Evolutionary conservation across 108 stramenopile genomes (phyloP).

Genomic region (Cyclotella atomus): DNA sequence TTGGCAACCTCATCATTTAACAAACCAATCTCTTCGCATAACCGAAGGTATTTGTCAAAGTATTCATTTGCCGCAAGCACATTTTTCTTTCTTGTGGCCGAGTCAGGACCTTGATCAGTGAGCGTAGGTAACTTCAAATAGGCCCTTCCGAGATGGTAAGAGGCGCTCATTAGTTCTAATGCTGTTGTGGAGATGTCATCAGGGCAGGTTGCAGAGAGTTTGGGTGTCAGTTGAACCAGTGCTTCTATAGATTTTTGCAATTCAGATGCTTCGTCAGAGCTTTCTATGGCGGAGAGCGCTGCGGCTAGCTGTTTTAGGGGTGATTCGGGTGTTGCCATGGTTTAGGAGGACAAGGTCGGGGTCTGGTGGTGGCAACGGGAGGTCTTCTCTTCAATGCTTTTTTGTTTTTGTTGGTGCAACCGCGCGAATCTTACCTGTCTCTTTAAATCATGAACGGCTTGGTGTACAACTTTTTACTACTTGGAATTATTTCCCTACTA

Average conservation of each 20-base stretch:
- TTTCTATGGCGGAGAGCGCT: not conserved
- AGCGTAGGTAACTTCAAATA: slow-evolving; percentile 1
- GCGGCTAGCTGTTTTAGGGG: not conserved
- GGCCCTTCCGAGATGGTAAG: slow-evolving; percentile 6
- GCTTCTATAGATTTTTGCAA: not conserved
- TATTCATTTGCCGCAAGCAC: not conserved
- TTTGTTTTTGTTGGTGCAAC: too few relatives aligned
- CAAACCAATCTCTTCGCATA: slow-evolving; percentile 3
- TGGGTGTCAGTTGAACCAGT: not conserved
- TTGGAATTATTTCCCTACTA: too few relatives aligned
- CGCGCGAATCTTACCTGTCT: too few relatives aligned
- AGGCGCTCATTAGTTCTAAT: not conserved
- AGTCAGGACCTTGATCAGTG: not conserved
- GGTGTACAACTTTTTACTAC: too few relatives aligned
- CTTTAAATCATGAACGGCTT: too few relatives aligned
- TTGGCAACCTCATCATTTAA: not conserved
- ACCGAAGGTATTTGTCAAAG: not conserved
- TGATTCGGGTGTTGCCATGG: too few relatives aligned
- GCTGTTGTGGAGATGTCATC: slow-evolving; percentile 3
- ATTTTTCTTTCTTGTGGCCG: not conserved
- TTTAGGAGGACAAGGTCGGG: too few relatives aligned
- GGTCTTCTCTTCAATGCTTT: too few relatives aligned
- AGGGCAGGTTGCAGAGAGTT: not conserved
- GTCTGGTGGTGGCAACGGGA: too few relatives aligned
- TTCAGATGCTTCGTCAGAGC: not conserved